A percentile compares a stretch with the other conserved stretches of the same genome.
phyloP scores from a whole-genome alignment of 2,329 filamentous ascomycete species.

The Daldinia sp. region DNA sequence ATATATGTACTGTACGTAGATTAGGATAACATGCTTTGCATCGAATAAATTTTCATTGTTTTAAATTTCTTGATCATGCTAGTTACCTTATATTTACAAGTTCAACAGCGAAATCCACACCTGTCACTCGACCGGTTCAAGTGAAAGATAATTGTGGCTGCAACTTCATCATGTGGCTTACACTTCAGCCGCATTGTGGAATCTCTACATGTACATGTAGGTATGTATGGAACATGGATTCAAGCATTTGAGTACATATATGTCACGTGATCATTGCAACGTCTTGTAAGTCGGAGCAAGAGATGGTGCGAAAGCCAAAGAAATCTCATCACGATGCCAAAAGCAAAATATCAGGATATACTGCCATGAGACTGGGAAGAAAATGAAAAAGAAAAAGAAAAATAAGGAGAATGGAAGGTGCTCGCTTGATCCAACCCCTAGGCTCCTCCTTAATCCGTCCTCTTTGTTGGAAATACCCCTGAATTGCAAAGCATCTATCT shows the following conservation, averaged over 20 bases:
- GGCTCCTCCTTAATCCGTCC: neutral
- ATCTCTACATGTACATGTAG: neutral
- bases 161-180: neutral
- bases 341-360: neutral
- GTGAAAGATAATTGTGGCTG: neutral
- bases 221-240: neutral
- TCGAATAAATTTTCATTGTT: constrained; percentile 34
- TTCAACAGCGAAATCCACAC: neutral
- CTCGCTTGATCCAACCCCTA: neutral
- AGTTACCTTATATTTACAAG: neutral
- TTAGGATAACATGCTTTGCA: constrained; percentile 46
- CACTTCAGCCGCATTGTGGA: neutral
- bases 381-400: neutral
- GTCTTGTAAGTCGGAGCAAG: neutral
- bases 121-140: neutral
- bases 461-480: neutral
- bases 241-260: neutral
- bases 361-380: neutral
- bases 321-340: neutral
- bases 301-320: neutral
- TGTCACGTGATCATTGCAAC: constrained; percentile 1
- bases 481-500: neutral
- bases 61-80: neutral
- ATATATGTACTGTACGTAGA: constrained; percentile 51
- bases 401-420: neutral